Conservation (phyloP, 78 protist species). For the Pelomyxa schiedti region DNA sequence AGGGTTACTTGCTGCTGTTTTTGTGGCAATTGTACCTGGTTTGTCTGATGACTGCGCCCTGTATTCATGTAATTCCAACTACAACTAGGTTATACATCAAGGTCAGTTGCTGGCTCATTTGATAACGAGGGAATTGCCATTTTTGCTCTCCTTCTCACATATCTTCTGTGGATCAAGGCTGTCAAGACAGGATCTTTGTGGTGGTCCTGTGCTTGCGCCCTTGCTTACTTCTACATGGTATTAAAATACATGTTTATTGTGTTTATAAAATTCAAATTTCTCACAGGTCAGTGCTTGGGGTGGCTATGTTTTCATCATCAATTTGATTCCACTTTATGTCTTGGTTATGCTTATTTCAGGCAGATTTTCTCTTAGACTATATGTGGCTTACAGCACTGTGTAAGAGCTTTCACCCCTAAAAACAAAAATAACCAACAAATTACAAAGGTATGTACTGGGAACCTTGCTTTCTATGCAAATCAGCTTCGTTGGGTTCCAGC, state of each 20-base stretch:
- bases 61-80: background rate
- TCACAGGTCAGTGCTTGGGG: conserved; percentile 98
- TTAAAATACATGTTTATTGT: background rate
- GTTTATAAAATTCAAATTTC: too few species aligned
- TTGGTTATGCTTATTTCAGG: conserved; percentile 64
- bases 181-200: conserved; percentile 71
- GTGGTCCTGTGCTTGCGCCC: conserved; percentile 41
- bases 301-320: conserved; percentile 97
- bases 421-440: background rate
- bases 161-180: conserved; percentile 75
- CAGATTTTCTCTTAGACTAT: conserved; percentile 66
- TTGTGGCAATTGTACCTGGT: conserved; percentile 86
- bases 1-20: conserved; percentile 82
- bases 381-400: conserved; percentile 80
- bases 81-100: conserved; percentile 73
- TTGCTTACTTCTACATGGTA: conserved; percentile 84
- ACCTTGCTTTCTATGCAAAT: conserved; percentile 77
- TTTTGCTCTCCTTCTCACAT: conserved; percentile 83
- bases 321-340: conserved; percentile 89
- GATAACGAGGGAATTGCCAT: conserved; percentile 98
- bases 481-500: conserved; percentile 81
- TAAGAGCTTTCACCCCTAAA: conserved; percentile 75
- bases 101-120: conserved; percentile 97
- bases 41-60: background rate
- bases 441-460: too few species aligned